Evolutionary conservation across 495 filamentous ascomycete species (phyloP).

Genomic region (Aspergillus haitiensis): DNA sequence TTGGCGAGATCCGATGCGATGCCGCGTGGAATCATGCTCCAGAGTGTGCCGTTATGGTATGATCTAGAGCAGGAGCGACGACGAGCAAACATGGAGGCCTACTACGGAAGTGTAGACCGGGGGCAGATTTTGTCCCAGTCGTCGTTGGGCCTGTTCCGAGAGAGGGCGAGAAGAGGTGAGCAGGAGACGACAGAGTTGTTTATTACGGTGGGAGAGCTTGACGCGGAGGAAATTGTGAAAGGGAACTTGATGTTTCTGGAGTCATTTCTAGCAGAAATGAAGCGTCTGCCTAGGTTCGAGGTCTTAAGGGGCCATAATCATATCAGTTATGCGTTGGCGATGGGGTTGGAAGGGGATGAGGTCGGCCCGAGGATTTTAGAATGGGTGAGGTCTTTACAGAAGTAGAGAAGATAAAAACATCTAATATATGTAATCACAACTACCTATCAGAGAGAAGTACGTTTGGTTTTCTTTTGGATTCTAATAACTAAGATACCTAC

Average conservation of each 20-base stretch:
- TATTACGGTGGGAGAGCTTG: slow-evolving; percentile 8
- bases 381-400: slow-evolving; percentile 8
- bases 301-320: slow-evolving; percentile 12
- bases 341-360: slow-evolving; percentile 10
- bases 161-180: background rate
- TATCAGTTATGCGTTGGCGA: slow-evolving; percentile 12
- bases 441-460: no score
- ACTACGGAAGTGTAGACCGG: slow-evolving; percentile 3
- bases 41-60: slow-evolving; percentile 10
- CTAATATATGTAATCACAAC: no score
- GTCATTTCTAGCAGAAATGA: background rate
- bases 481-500: no score
- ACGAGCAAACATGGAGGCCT: slow-evolving; percentile 9
- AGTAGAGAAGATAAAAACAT: background rate
- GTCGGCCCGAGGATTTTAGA: slow-evolving; percentile 7
- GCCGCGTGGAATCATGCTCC: slow-evolving; percentile 5
- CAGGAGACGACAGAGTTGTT: background rate
- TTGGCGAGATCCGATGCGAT: background rate
- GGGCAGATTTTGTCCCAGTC: background rate
- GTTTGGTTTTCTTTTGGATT: no score
- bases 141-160: background rate
- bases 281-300: slow-evolving; percentile 5
- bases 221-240: slow-evolving; percentile 4
- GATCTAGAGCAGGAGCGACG: slow-evolving; percentile 5
- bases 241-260: slow-evolving; percentile 13